Conservation (phyloP, 75 land plant genomes). For the Cunninghamia lanceolata region DNA sequence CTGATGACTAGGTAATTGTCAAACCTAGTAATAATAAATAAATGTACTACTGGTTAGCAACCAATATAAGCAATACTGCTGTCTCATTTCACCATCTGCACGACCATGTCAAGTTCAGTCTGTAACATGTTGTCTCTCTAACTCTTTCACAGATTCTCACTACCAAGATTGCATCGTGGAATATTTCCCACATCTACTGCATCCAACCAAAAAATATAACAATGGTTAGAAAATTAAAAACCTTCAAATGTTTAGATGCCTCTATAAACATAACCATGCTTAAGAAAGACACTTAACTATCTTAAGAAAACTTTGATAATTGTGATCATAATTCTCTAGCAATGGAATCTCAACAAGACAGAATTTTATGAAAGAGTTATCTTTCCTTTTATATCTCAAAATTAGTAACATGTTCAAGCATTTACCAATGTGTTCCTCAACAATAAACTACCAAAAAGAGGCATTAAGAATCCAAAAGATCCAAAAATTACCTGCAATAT, state of each 20-base stretch:
- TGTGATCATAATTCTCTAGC: not conserved
- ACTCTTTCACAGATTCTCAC: not conserved
- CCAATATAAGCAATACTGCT: not conserved
- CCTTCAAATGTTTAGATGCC: not conserved
- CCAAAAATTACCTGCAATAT: slow-evolving; percentile 7
- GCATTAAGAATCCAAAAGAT: not conserved
- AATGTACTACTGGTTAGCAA: not conserved
- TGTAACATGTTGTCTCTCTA: not conserved
- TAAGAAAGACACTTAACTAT: not conserved
- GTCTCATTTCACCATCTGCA: not conserved
- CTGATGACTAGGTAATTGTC: not conserved
- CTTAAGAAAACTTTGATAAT: not conserved
- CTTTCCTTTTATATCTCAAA: not conserved
- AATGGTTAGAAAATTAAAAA: not conserved
- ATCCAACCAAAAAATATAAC: not conserved
- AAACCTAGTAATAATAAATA: not conserved
- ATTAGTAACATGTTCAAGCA: not conserved
- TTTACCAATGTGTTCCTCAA: not conserved
- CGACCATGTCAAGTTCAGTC: not conserved
- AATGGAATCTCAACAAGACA: not conserved
- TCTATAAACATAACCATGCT: not conserved
- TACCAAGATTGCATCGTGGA: slow-evolving; percentile 4
- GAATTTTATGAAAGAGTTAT: not conserved
- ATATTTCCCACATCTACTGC: not conserved
- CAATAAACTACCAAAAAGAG: not conserved